phyloP scores from a whole-genome alignment of 148 eudicot genomes.

The Limonium bicolor region DNA sequence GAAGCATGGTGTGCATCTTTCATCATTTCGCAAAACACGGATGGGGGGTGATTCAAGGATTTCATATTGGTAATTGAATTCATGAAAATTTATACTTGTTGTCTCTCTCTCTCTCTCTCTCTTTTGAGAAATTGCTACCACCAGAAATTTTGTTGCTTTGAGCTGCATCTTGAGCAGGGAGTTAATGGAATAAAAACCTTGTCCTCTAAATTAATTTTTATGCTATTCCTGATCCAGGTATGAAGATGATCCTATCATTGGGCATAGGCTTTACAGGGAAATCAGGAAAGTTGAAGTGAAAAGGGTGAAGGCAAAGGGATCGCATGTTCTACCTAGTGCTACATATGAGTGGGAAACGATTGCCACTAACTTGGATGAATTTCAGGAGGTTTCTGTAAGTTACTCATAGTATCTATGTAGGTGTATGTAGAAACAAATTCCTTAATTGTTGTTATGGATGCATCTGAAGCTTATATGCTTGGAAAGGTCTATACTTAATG shows the following conservation, averaged over 20 bases:
- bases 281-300: slow-evolving; percentile 67
- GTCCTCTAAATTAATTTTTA: too few relatives aligned
- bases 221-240: slow-evolving; percentile 37
- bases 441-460: too few relatives aligned
- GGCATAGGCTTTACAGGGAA: slow-evolving; percentile 90
- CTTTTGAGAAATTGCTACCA: neutral
- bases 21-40: slow-evolving; percentile 76
- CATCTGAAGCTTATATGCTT: too few relatives aligned
- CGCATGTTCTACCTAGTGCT: slow-evolving; percentile 58
- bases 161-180: too few relatives aligned
- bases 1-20: slow-evolving; percentile 66
- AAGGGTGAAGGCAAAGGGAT: slow-evolving; percentile 62
- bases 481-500: too few relatives aligned
- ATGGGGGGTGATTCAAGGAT: slow-evolving; percentile 94
- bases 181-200: too few relatives aligned
- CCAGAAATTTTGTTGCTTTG: neutral
- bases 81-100: neutral
- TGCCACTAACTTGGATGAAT: slow-evolving; percentile 96
- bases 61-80: slow-evolving; percentile 62
- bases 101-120: neutral
- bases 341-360: slow-evolving; percentile 85
- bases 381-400: slow-evolving; percentile 88
- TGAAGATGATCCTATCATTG: slow-evolving; percentile 84
- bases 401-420: neutral
- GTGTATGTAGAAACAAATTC: too few relatives aligned